A percentile compares a stretch with the other conserved stretches of the same genome.
These are phyloP conservation scores for Paratinospora sagittata DNA, from an alignment of 164 flowering plant species.

Conservation along the genomic window DNA sequence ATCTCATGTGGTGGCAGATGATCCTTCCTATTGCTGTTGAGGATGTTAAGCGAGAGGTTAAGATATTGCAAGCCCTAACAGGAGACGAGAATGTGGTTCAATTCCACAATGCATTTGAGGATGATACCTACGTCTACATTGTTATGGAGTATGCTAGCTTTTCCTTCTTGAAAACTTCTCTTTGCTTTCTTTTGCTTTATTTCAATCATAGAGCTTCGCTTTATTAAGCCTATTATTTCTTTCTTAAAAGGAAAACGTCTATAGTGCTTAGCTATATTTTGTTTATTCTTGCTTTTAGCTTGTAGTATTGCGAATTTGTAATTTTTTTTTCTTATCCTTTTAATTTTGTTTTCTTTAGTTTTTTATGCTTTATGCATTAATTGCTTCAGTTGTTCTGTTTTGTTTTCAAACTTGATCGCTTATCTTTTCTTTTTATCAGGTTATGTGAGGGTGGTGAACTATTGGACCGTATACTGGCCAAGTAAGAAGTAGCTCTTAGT, in stretches of 20 bases:
- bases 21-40: constrained; percentile 94
- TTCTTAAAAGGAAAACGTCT: too few species aligned
- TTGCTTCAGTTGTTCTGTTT: background rate
- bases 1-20: constrained; percentile 61
- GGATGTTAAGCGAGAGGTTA: constrained; percentile 97
- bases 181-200: background rate
- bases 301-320: background rate
- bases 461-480: constrained; percentile 85
- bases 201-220: background rate
- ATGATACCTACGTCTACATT: constrained; percentile 78
- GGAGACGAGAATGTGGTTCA: constrained; percentile 98
- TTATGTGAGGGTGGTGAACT: constrained; percentile 98
- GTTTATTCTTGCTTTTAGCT: background rate
- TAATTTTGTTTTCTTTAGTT: background rate
- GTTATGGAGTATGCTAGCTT: constrained; percentile 95
- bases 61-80: constrained; percentile 71
- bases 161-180: constrained; percentile 3
- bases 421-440: constrained; percentile 33
- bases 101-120: constrained; percentile 88
- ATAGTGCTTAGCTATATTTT: background rate
- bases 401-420: background rate
- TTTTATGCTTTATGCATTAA: background rate
- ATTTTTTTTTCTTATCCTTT: background rate
- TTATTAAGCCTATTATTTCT: too few species aligned
- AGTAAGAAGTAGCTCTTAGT: constrained; percentile 44